These are phyloP conservation scores for Scytalidium sp. DNA, from an alignment of 2,329 filamentous ascomycete species.

Conservation along the genomic window DNA sequence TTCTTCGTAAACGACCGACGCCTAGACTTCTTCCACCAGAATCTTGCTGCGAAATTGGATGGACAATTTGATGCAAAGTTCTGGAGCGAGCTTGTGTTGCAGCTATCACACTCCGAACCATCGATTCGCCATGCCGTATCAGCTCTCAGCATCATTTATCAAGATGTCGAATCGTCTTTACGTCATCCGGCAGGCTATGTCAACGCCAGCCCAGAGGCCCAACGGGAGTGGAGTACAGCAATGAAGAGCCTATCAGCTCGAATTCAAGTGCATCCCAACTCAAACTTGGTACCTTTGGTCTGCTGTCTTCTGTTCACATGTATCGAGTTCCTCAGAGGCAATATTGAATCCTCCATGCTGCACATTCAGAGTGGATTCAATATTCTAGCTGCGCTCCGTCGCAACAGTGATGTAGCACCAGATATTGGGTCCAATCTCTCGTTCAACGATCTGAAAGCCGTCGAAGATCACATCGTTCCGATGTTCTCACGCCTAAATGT, in stretches of 20 bases:
- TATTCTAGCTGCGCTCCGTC: conserved; percentile 9
- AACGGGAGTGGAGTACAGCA: conserved; percentile 1
- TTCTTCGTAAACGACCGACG: conserved; percentile 8
- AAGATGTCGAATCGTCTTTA: conserved; percentile 2
- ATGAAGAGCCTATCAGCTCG: conserved; percentile 8
- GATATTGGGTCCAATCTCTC: conserved; percentile 5
- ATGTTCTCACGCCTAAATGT: conserved; percentile 10
- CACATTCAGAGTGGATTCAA: conserved; percentile 12
- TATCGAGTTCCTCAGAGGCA: conserved; percentile 14
- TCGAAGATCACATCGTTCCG: conserved; percentile 8
- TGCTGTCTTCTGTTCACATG: conserved; percentile 18
- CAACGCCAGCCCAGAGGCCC: conserved; percentile 7
- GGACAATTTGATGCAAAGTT: conserved; percentile 10
- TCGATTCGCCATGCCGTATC: conserved; percentile 13
- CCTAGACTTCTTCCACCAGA: conserved; percentile 12
- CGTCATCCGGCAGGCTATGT: conserved; percentile 10
- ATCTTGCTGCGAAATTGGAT: conserved; percentile 7
- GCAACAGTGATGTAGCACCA: conserved; percentile 3
- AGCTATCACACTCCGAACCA: conserved; percentile 10
- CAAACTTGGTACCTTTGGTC: conserved; percentile 9
- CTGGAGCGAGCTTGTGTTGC: conserved; percentile 11
- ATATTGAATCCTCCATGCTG: conserved; percentile 10
- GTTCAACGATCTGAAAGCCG: conserved; percentile 6
- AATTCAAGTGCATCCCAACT: conserved; percentile 9
- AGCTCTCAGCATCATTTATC: conserved; percentile 8